These are phyloP conservation scores for Daedaleopsis sinensis DNA, from an alignment of 768 basidiomycete species.

Conservation along the genomic window DNA sequence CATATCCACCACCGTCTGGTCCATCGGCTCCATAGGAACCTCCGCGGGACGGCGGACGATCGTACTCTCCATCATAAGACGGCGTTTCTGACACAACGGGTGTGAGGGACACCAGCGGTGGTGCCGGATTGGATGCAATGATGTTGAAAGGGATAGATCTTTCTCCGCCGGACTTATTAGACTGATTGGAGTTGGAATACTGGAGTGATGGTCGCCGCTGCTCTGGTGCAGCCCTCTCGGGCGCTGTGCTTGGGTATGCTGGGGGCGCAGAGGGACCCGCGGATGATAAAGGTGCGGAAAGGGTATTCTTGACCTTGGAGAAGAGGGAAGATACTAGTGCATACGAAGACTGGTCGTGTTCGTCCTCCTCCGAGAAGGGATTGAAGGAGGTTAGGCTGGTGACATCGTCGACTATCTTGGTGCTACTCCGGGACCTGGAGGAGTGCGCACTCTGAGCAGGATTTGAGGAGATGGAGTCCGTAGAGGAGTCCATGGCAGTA, in stretches of 20 bases:
- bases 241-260: conserved; percentile 33
- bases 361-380: conserved; percentile 92
- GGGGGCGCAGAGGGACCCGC: conserved; percentile 41
- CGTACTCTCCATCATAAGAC: conserved; percentile 67
- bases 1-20: conserved; percentile 59
- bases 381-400: conserved; percentile 84
- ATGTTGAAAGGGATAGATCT: conserved; percentile 60
- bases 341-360: conserved; percentile 86
- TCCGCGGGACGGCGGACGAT: conserved; percentile 57
- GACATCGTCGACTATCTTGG: conserved; percentile 60
- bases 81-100: conserved; percentile 82
- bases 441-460: conserved; percentile 36
- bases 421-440: conserved; percentile 65
- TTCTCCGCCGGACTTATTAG: conserved; percentile 54
- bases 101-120: conserved; percentile 83
- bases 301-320: conserved; percentile 79
- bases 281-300: conserved; percentile 66
- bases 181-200: conserved; percentile 47
- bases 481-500: conserved; percentile 37
- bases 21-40: conserved; percentile 59
- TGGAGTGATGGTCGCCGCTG: conserved; percentile 64
- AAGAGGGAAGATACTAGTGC: conserved; percentile 81
- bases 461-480: conserved; percentile 25
- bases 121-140: conserved; percentile 60
- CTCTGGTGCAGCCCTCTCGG: conserved; percentile 42